phyloP scores from a whole-genome alignment of 257 asterid genomes.

The Solanum piurae region DNA sequence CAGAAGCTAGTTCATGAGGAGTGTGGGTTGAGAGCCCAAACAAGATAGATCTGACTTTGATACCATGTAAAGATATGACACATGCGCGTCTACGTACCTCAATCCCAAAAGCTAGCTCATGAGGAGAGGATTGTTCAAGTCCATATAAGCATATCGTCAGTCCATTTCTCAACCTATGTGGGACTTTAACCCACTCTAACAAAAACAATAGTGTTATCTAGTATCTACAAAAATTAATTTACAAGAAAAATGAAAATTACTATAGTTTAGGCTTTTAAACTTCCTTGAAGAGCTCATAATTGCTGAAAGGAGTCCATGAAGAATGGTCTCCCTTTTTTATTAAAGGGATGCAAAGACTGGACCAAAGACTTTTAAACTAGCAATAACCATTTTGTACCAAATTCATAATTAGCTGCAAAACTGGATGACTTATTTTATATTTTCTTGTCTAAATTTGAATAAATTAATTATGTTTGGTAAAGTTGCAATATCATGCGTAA shows the following conservation, averaged over 20 bases:
- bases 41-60: rapidly evolving
- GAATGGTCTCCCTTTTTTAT: neutral
- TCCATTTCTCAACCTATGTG: neutral
- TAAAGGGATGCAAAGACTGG: neutral
- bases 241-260: neutral
- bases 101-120: neutral
- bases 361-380: neutral
- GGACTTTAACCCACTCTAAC: neutral
- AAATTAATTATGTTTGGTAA: neutral
- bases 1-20: neutral
- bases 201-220: neutral
- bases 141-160: neutral
- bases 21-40: neutral
- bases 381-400: neutral
- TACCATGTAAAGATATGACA: neutral
- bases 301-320: neutral
- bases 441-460: neutral
- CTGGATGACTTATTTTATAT: neutral
- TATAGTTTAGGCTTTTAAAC: neutral
- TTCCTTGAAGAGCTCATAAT: neutral
- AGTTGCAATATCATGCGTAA: neutral
- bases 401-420: neutral
- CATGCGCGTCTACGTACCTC: neutral
- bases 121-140: neutral
- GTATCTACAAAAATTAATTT: neutral